Evolutionary conservation across 805 yeast species (phyloP), one percentile per base, ranked within the genome.

Genomic region (Yarrowia divulgata): DNA sequence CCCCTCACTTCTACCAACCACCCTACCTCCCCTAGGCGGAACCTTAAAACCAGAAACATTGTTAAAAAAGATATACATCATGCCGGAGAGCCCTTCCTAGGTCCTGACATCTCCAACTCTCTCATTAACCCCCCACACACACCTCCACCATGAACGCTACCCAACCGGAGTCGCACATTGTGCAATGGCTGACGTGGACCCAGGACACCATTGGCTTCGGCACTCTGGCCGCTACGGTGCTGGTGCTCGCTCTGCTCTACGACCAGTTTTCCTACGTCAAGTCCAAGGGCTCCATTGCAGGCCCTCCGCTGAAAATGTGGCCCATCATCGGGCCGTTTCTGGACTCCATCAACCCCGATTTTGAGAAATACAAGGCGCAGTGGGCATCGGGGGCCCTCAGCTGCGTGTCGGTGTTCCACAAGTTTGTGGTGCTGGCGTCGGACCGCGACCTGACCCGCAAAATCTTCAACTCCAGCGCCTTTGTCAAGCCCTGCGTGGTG

Each of bases 401-500:
- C 14, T 95, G 99, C 83, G 99, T 95, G 60, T 93, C 98, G 1
- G 95, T 95, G 71, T 95, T 95, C 85, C 99, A 95, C 83, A 95
- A 95, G 81, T 94, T 94, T 76, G 99, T 95, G 50, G 96, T 95
- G 64, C 91, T 94, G 79, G 97, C 97, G 8, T 88, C 95, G 13
- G 84, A 88, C 35, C 88, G 97, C 77, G 97, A 93, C 74, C 82
- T 93, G 71, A 90, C 97, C 39, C 87, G 98, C 78, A 93, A 93
- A 75, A 87, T 93, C 71, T 84, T 94, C 75, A 88, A 87, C 76
- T 87, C 97, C 19, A 97, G 97, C 48, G 84, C 87, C 60, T 95
- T 85, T 76, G 98, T 93, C 71, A 93, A 93, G 79, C 99, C 99
- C 7, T 95, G 99, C 82, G 97, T 95, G 71, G 99, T 95, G 72